These are phyloP conservation scores for Penicillium paradoxum DNA, from an alignment of 495 filamentous ascomycete genomes.

Conservation along the genomic window DNA sequence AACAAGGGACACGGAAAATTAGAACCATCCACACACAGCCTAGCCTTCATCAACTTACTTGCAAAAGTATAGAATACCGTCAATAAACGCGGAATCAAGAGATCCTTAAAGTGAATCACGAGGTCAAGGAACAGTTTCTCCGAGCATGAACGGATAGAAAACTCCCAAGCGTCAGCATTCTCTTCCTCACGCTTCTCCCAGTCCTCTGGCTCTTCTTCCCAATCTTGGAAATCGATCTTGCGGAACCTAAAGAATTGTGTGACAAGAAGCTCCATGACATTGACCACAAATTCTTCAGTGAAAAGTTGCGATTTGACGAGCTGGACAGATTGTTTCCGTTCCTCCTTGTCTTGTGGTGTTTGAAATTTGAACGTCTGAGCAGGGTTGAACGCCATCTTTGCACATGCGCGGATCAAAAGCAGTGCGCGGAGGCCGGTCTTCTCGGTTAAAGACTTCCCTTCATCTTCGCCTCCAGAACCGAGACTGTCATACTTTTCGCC, in stretches of 20 bases:
- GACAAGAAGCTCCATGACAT: slow-evolving; percentile 77
- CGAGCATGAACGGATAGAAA: slow-evolving; percentile 80
- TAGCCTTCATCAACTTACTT: slow-evolving; percentile 37
- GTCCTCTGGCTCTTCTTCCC: slow-evolving; percentile 88
- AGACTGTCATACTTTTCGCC: slow-evolving; percentile 61
- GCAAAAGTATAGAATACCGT: slow-evolving; percentile 71
- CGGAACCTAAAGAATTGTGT: slow-evolving; percentile 85
- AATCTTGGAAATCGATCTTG: slow-evolving; percentile 76
- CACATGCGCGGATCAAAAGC: slow-evolving; percentile 73
- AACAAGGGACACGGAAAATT: background rate
- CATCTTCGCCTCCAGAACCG: slow-evolving; percentile 45
- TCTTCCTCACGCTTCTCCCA: slow-evolving; percentile 86
- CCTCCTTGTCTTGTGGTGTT: slow-evolving; percentile 61
- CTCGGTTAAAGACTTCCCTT: slow-evolving; percentile 59
- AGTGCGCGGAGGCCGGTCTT: slow-evolving; percentile 75
- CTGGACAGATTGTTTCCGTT: slow-evolving; percentile 58
- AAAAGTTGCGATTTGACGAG: slow-evolving; percentile 67
- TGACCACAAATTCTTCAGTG: slow-evolving; percentile 63
- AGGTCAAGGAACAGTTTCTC: slow-evolving; percentile 93
- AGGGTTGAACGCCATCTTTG: slow-evolving; percentile 77
- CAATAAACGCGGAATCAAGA: slow-evolving; percentile 70
- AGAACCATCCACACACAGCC: background rate
- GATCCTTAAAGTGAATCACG: slow-evolving; percentile 74
- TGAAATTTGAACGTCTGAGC: slow-evolving; percentile 76
- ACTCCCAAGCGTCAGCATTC: slow-evolving; percentile 76